A percentile compares a stretch with the other conserved stretches of the same genome.
phyloP scores from a whole-genome alignment of 1,284 basidiomycete species.

The Anthracocystis panici-leucophaei region DNA sequence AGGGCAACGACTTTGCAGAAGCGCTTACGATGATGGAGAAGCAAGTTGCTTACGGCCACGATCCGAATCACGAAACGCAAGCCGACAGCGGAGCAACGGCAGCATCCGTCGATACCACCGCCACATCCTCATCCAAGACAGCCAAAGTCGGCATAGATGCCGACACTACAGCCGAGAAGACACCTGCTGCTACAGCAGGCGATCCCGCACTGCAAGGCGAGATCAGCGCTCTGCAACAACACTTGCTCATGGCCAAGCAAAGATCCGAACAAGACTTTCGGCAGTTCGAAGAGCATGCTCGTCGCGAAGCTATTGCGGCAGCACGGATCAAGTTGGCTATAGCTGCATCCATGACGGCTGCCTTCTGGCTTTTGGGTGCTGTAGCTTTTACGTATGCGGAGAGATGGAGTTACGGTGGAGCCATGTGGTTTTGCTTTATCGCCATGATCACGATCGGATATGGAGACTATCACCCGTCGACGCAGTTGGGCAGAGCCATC shows the following conservation, averaged over 20 bases:
- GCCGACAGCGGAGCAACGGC: background rate
- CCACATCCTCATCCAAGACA: background rate
- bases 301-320: conserved; percentile 20
- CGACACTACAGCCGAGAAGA: background rate
- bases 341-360: conserved; percentile 71
- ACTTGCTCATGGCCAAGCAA: conserved; percentile 24
- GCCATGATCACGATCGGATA: conserved; percentile 66
- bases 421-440: conserved; percentile 77
- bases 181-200: conserved; percentile 14
- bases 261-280: conserved; percentile 35
- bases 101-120: conserved; percentile 1
- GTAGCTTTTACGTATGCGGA: conserved; percentile 75
- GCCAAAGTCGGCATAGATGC: conserved; percentile 2
- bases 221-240: conserved; percentile 24
- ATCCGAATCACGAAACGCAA: background rate
- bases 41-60: conserved; percentile 10
- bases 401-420: conserved; percentile 73
- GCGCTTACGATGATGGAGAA: conserved; percentile 33
- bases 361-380: conserved; percentile 72
- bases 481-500: conserved; percentile 77
- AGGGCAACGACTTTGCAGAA: conserved; percentile 28
- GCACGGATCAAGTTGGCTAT: conserved; percentile 31
- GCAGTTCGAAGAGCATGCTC: conserved; percentile 27
- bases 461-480: conserved; percentile 40
- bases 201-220: conserved; percentile 33